phyloP scores from a whole-genome alignment of 192 early-diverging fungal genomes.

The Coemansia javaensis region DNA sequence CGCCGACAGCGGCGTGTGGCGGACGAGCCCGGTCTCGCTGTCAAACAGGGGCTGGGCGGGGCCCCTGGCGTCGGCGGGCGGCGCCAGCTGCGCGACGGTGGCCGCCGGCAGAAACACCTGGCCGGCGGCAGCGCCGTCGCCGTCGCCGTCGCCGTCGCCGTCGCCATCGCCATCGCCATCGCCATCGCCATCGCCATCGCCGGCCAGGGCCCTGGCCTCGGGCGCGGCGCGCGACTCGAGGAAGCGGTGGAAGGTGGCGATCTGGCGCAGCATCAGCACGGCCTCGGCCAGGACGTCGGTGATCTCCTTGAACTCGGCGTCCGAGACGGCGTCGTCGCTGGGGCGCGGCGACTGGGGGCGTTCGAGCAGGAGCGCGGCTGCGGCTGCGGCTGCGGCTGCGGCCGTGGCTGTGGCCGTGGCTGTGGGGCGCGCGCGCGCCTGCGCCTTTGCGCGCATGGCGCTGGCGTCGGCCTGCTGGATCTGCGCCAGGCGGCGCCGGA shows the following conservation, averaged over 20 bases:
- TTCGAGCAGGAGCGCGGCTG: conserved; percentile 1
- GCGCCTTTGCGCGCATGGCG: conserved; percentile 10
- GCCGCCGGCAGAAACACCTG: conserved; percentile 38
- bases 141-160: too few relatives aligned
- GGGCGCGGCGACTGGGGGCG: not conserved
- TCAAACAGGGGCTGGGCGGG: conserved; percentile 4
- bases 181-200: too few relatives aligned
- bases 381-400: too few relatives aligned
- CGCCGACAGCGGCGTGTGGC: conserved; percentile 20
- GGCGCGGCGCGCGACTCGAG: conserved; percentile 71
- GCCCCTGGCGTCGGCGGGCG: conserved; percentile 4
- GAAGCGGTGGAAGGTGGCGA: conserved; percentile 77
- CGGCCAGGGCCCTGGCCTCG: conserved; percentile 8
- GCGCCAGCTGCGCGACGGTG: conserved; percentile 9
- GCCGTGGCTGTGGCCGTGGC: too few relatives aligned
- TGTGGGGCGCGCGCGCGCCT: too few relatives aligned
- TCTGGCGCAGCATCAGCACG: conserved; percentile 73
- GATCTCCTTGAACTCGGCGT: conserved; percentile 71
- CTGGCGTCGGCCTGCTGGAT: conserved; percentile 17
- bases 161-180: too few relatives aligned
- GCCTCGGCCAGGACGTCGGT: conserved; percentile 77
- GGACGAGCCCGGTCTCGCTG: conserved; percentile 21
- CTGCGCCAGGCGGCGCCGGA: conserved; percentile 43
- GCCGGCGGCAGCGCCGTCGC: too few relatives aligned
- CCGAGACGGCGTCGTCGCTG: conserved; percentile 27